Conservation (phyloP, 805 yeast species). For the Vanderwaltozyma verrucispora region DNA sequence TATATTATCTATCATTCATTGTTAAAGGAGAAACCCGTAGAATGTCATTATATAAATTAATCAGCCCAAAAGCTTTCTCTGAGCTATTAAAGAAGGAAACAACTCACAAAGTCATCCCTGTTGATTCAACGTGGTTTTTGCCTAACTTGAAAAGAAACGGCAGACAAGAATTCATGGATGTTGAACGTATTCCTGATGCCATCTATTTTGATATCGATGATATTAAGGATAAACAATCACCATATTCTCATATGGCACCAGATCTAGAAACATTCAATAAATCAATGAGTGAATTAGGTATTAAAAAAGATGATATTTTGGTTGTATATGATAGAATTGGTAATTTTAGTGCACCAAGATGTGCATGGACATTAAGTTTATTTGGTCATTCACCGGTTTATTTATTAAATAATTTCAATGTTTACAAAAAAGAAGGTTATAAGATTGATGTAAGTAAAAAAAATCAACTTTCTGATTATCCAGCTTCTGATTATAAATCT, state of each 20-base stretch:
- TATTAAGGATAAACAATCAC: constrained; percentile 45
- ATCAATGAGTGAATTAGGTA: constrained; percentile 46
- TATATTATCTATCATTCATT: no score
- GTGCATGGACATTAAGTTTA: constrained; percentile 78
- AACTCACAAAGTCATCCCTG: constrained; percentile 37
- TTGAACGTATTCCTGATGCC: constrained; percentile 54
- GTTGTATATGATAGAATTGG: constrained; percentile 82
- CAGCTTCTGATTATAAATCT: constrained; percentile 28
- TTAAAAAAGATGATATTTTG: constrained; percentile 44
- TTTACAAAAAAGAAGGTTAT: constrained; percentile 38
- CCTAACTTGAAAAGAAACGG: constrained; percentile 63
- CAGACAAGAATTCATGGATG: constrained; percentile 40
- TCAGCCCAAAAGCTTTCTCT: constrained; percentile 20
- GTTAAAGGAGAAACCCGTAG: no score
- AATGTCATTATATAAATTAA: constrained; percentile 21
- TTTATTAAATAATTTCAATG: constrained; percentile 58
- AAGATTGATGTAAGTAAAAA: constrained; percentile 33
- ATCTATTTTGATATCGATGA: constrained; percentile 72
- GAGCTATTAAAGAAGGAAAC: constrained; percentile 16
- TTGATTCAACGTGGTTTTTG: constrained; percentile 91
- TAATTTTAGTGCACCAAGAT: constrained; percentile 81
- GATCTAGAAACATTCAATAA: constrained; percentile 41
- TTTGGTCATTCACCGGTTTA: constrained; percentile 67
- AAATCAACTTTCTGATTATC: constrained; percentile 9
- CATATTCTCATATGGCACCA: constrained; percentile 91